These are phyloP conservation scores for Cyclaneusma minus DNA, from an alignment of 2,329 filamentous ascomycete species.

Conservation along the genomic window DNA sequence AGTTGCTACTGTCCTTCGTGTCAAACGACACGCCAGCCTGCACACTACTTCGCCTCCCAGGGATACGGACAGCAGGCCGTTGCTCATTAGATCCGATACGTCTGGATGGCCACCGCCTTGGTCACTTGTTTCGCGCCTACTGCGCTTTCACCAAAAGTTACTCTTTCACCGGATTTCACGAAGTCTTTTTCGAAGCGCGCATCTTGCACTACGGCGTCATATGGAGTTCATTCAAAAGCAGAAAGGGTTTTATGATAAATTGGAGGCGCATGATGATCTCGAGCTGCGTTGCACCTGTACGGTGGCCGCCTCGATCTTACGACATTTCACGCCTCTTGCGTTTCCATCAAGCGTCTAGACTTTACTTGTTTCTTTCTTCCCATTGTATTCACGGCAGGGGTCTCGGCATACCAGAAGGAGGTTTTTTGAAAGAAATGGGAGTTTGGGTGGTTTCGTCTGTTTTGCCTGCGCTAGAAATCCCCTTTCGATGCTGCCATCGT, in stretches of 20 bases:
- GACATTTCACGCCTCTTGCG: too few relatives aligned
- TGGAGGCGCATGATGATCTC: conserved; percentile 17
- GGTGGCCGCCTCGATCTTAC: conserved; percentile 21
- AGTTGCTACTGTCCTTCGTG: conserved; percentile 31
- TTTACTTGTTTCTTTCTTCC: too few relatives aligned
- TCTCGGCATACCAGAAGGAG: too few relatives aligned
- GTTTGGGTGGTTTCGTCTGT: too few relatives aligned
- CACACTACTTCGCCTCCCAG: conserved; percentile 29
- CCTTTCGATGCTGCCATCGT: too few relatives aligned
- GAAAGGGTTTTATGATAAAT: conserved; percentile 13
- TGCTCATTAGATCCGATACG: conserved; percentile 18
- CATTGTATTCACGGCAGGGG: too few relatives aligned
- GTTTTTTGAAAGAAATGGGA: too few relatives aligned
- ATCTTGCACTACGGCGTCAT: conserved; percentile 15
- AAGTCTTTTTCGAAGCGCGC: conserved; percentile 11
- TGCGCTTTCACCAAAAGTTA: conserved; percentile 1
- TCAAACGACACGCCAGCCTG: conserved; percentile 29
- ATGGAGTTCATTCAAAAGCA: conserved; percentile 11
- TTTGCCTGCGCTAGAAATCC: too few relatives aligned
- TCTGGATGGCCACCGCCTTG: conserved; percentile 1
- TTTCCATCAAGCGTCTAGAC: too few relatives aligned
- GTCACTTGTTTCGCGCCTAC: conserved; percentile 3
- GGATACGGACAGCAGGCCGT: conserved; percentile 30
- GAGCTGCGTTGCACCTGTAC: conserved; percentile 17
- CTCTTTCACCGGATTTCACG: conserved; percentile 16